phyloP scores from a whole-genome alignment of 2,329 filamentous ascomycete genomes.

The Curvularia spicifera region DNA sequence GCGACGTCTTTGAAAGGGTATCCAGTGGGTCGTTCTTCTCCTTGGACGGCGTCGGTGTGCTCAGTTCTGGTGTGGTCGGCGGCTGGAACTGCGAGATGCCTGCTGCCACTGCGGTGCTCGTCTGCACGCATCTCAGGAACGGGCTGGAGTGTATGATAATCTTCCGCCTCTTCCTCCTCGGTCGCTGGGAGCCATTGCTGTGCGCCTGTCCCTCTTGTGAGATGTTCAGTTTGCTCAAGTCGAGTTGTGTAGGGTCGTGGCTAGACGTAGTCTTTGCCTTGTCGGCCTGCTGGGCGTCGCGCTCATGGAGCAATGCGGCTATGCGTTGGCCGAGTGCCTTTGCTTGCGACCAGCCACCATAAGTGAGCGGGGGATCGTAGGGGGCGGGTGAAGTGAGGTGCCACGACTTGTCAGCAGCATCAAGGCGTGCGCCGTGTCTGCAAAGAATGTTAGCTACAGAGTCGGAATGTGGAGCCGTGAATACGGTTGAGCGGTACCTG shows the following conservation, averaged over 20 bases:
- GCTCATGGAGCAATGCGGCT: slow-evolving; percentile 68
- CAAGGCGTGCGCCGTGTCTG: slow-evolving; percentile 90
- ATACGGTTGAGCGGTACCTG: slow-evolving; percentile 45
- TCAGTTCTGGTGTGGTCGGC: slow-evolving; percentile 37
- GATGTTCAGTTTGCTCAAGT: slow-evolving; percentile 31
- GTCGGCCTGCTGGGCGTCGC: slow-evolving; percentile 56
- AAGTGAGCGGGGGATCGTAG: slow-evolving; percentile 94
- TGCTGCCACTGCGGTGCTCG: slow-evolving; percentile 83
- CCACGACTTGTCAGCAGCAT: slow-evolving; percentile 94
- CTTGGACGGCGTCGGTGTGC: slow-evolving; percentile 27
- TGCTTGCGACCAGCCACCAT: slow-evolving; percentile 90
- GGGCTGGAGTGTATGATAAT: slow-evolving; percentile 93
- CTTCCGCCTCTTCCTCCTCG: slow-evolving; percentile 67
- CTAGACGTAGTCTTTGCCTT: slow-evolving; percentile 26
- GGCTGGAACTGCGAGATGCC: slow-evolving; percentile 73
- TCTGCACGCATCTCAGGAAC: slow-evolving; percentile 91
- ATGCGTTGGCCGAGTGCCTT: slow-evolving; percentile 83
- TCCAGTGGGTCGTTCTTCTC: slow-evolving; percentile 20
- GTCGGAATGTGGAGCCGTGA: slow-evolving; percentile 11
- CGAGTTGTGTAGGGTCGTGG: slow-evolving; percentile 29
- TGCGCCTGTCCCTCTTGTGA: slow-evolving; percentile 10
- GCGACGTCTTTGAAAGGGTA: slow-evolving; percentile 20
- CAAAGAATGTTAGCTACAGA: slow-evolving; percentile 20
- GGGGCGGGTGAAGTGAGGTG: slow-evolving; percentile 90
- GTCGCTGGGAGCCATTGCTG: neutral